A percentile compares a stretch with the other conserved stretches of the same genome.
Conservation (phyloP, 2,329 filamentous ascomycete genomes). For the Exserohilum rostratum region DNA sequence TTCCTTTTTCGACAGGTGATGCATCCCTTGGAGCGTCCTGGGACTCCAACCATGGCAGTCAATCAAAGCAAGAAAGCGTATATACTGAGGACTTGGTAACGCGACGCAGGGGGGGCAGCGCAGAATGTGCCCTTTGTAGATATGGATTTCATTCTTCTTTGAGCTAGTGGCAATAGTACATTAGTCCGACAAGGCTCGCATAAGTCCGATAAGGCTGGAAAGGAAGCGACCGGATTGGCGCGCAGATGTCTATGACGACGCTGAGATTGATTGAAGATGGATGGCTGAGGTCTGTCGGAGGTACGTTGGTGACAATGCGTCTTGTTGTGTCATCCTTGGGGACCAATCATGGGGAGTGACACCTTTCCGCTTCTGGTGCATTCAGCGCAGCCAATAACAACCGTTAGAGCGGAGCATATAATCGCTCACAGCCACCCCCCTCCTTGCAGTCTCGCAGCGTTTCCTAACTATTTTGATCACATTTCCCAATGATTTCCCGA, state of each 20-base stretch:
- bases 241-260: conserved; percentile 12
- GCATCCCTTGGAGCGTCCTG: conserved; percentile 44
- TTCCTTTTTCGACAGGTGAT: conserved; percentile 50
- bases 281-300: background rate
- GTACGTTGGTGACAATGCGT: background rate
- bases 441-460: background rate
- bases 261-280: background rate
- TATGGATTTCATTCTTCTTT: conserved; percentile 5
- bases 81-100: background rate
- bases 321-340: background rate
- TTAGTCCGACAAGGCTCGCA: background rate
- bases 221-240: conserved; percentile 2
- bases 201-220: background rate
- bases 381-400: conserved; percentile 11
- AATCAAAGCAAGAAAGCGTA: background rate
- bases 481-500: background rate
- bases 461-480: background rate
- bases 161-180: background rate
- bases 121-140: conserved; percentile 27
- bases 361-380: conserved; percentile 9
- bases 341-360: background rate
- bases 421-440: too few species aligned
- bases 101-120: conserved; percentile 14
- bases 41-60: conserved; percentile 30
- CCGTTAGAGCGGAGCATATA: background rate